These are phyloP conservation scores for Conticribra weissflogii DNA, from an alignment of 108 stramenopile genomes.

Conservation along the genomic window DNA sequence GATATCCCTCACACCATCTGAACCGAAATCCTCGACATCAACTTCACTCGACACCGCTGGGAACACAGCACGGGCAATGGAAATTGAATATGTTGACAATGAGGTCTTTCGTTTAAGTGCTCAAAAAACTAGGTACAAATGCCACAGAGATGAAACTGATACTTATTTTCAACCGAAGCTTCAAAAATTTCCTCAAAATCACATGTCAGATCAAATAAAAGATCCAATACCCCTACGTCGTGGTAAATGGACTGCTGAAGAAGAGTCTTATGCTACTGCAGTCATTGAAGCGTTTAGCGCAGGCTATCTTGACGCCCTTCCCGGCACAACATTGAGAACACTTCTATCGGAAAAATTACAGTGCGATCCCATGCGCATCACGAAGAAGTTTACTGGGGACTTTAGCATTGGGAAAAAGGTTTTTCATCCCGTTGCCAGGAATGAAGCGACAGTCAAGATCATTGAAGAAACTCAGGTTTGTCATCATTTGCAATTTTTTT, in stretches of 20 bases:
- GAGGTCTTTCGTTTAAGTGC: no score
- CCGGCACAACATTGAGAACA: conserved; percentile 94
- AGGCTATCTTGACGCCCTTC: conserved; percentile 90
- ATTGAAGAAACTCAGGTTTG: conserved; percentile 80
- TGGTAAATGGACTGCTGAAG: conserved; percentile 95
- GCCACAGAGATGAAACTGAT: no score
- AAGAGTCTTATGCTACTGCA: conserved; percentile 92
- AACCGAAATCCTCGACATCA: neutral
- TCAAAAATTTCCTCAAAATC: neutral
- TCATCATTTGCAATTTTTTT: neutral
- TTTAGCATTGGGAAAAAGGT: conserved; percentile 93
- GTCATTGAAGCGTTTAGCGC: conserved; percentile 94
- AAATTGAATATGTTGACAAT: no score
- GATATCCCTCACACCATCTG: neutral
- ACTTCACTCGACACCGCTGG: neutral
- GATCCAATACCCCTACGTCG: conserved; percentile 58
- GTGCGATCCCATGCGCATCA: conserved; percentile 99
- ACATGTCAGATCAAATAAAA: neutral
- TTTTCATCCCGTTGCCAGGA: conserved; percentile 78
- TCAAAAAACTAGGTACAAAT: no score
- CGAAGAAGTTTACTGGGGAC: conserved; percentile 98
- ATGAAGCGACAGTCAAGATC: conserved; percentile 51
- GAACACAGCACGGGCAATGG: no score
- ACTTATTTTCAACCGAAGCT: no score
- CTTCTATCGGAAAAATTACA: conserved; percentile 95